Evolutionary conservation across 179 eudicot genomes (phyloP).

Genomic region (Nepenthes alata): DNA sequence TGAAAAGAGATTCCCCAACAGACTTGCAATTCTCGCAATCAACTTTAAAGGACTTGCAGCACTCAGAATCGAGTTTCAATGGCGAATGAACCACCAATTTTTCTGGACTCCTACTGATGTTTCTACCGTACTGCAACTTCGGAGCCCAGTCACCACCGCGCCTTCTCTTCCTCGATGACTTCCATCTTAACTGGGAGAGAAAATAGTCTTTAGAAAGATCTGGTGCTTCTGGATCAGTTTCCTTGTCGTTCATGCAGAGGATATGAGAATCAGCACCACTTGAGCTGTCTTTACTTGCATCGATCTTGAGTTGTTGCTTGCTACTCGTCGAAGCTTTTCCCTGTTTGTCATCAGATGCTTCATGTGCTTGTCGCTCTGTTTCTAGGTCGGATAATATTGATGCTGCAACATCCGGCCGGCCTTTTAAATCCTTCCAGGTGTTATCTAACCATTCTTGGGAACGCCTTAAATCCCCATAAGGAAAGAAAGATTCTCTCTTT

Average conservation of each 20-base stretch:
- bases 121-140: slow-evolving; percentile 14
- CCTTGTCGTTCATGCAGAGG: background rate
- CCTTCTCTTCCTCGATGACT: slow-evolving; percentile 42
- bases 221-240: slow-evolving; percentile 6
- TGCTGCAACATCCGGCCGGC: slow-evolving; percentile 42
- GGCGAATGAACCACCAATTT: background rate
- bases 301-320: slow-evolving; percentile 1
- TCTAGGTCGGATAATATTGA: slow-evolving; percentile 14
- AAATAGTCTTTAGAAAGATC: slow-evolving; percentile 46
- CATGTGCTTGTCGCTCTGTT: slow-evolving; percentile 3
- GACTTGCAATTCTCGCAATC: slow-evolving; percentile 60
- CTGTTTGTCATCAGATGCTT: background rate
- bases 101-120: slow-evolving; percentile 5
- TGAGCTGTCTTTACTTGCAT: slow-evolving; percentile 4
- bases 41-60: slow-evolving; percentile 23
- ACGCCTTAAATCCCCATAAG: slow-evolving; percentile 36
- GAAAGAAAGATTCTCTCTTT: slow-evolving; percentile 30
- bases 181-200: slow-evolving; percentile 56
- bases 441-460: slow-evolving; percentile 73
- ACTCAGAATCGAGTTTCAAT: background rate
- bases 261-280: background rate
- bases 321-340: slow-evolving; percentile 1
- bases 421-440: slow-evolving; percentile 45
- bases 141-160: slow-evolving; percentile 21
- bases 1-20: slow-evolving; percentile 31